Evolutionary conservation across 192 early-diverging fungal species (phyloP), one percentile per base, ranked within the genome.

Genomic region (Coemansia sp.): DNA sequence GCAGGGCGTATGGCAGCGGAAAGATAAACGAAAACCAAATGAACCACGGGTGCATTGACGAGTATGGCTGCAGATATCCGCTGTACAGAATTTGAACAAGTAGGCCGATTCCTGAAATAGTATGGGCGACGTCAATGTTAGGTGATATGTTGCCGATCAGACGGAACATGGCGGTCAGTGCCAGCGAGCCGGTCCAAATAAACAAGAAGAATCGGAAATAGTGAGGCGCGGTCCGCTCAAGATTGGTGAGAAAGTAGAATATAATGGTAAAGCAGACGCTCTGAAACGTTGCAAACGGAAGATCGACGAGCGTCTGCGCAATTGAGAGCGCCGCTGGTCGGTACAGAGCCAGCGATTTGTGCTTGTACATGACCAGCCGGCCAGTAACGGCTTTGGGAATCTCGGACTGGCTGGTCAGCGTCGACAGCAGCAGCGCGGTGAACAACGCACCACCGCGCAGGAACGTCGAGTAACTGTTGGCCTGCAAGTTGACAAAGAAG

Each of bases 311-410:
- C 1, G 58, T 55, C 31, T 66, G 53, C 10, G 58, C 72, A 26
- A 63, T 27, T 10, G 69, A 61, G 6, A 65, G 48, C 0, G 66
- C 67, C 0, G 61, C 62, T 3, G 70, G 70, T 25, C 66, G 62
- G 28, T 68, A 61, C 46, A 89, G 58, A 17, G 84, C 83, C 60
- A 84, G 83, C 2, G 77, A 79, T 39, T 84, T 86, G 67, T 92
- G 90, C 55, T 92, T 92, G 66, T 87, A 82, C 15, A 87, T 60
- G 22, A 89, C 80, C n/a, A 82, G 75, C 21, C 90, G 84, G 32
- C 86, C 86, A 19, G 79, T 71, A 35, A 90, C 75, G 28, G 84
- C 80, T 34, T 75, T 64, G n/a, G 88, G 84, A 11, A 93, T 68
- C 50, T 86, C 83, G 3, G 87, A 68, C 40, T 86, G 75, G 20